phyloP scores from a whole-genome alignment of 768 basidiomycete genomes.

The Kwoniella sp. region DNA sequence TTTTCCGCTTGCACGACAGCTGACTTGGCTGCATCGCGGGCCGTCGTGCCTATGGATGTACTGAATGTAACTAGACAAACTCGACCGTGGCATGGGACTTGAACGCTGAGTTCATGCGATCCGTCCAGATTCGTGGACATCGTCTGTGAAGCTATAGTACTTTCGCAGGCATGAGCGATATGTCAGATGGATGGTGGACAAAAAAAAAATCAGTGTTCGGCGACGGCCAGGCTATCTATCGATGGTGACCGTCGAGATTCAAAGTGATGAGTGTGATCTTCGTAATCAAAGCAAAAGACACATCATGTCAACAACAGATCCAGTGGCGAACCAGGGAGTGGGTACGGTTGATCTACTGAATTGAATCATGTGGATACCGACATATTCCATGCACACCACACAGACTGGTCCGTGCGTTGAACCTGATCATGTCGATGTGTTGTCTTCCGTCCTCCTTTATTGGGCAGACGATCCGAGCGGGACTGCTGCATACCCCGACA shows the following conservation, averaged over 20 bases:
- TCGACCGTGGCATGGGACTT: not conserved
- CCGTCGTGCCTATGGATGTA: not conserved
- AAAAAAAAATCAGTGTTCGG: no score
- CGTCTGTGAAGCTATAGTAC: no score
- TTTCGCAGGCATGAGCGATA: no score
- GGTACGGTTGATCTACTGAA: not conserved
- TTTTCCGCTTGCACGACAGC: conserved; percentile 14
- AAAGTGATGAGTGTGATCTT: no score
- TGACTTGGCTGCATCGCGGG: conserved; percentile 14
- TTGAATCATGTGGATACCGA: not conserved
- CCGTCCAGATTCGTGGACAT: not conserved
- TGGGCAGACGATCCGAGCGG: no score
- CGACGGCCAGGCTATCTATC: no score
- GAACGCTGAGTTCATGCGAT: not conserved
- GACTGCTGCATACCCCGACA: no score
- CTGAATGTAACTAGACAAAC: not conserved
- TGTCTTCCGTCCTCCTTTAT: no score
- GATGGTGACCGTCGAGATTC: no score
- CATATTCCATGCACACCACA: not conserved
- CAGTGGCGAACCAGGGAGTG: not conserved
- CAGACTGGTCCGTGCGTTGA: not conserved
- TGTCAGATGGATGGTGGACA: no score
- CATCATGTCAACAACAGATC: no score
- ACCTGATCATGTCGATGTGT: no score
- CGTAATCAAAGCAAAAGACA: not conserved